Conservation (phyloP, 148 eudicot genomes). For the Dysphania ambrosioides region DNA sequence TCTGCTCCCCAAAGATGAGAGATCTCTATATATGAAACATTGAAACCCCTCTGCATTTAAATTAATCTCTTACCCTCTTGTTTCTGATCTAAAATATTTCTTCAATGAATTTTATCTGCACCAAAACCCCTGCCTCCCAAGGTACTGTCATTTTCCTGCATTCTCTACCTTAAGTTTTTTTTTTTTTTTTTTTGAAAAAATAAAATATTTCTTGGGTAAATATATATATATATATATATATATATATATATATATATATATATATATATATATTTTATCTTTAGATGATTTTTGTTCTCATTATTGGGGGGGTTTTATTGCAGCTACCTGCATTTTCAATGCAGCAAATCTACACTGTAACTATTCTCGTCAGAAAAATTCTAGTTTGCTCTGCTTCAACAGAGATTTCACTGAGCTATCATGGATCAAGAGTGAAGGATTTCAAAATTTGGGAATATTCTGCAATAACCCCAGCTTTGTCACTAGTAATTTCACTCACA, state of each 20-base stretch:
- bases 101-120: constrained; percentile 23
- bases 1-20: too few species aligned
- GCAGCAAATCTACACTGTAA: constrained; percentile 12
- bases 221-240: too few species aligned
- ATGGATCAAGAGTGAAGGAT: constrained; percentile 23
- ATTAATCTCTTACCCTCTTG: background rate
- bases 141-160: background rate
- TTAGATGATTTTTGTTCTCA: background rate
- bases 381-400: background rate
- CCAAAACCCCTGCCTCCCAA: constrained; percentile 13
- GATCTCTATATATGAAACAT: too few species aligned
- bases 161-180: background rate
- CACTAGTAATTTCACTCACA: constrained; percentile 19
- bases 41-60: background rate
- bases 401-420: constrained; percentile 12
- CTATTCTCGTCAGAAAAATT: background rate
- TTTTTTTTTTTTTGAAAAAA: background rate
- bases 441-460: constrained; percentile 5
- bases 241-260: too few species aligned
- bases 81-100: background rate
- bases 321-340: constrained; percentile 11
- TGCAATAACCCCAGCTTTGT: constrained; percentile 16
- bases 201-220: too few species aligned
- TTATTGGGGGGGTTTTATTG: background rate
- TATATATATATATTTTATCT: too few species aligned